phyloP scores from a whole-genome alignment of 2,329 filamentous ascomycete species.

The Ascocoryne sarcoides region DNA sequence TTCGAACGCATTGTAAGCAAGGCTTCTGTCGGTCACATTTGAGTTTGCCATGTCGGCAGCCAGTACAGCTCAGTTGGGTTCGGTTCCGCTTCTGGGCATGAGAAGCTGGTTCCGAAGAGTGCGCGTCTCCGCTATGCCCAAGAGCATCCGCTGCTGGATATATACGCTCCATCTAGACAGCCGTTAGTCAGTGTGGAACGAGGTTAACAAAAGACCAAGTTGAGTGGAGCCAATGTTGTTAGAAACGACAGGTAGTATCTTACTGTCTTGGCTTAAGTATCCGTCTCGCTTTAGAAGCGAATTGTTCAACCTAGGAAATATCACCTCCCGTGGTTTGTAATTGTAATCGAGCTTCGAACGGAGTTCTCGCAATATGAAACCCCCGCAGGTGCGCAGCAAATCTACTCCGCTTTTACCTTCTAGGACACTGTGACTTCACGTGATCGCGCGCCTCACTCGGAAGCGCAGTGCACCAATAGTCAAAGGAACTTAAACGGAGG shows the following conservation, averaged over 20 bases:
- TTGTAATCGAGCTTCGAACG: too few relatives aligned
- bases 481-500: too few relatives aligned
- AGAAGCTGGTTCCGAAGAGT: background rate
- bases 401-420: too few relatives aligned
- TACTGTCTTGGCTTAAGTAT: too few relatives aligned
- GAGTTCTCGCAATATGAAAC: too few relatives aligned
- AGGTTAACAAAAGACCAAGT: background rate
- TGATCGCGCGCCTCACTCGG: too few relatives aligned
- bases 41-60: slow-evolving; percentile 17
- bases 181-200: background rate
- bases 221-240: background rate
- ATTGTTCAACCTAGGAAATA: too few relatives aligned
- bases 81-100: slow-evolving; percentile 12
- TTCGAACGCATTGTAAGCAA: slow-evolving; percentile 45
- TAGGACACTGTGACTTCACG: too few relatives aligned
- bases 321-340: too few relatives aligned
- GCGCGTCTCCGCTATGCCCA: background rate
- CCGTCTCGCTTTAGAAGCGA: too few relatives aligned
- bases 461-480: too few relatives aligned
- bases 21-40: slow-evolving; percentile 47
- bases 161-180: slow-evolving; percentile 1
- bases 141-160: background rate
- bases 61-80: slow-evolving; percentile 14
- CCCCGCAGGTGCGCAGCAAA: too few relatives aligned
- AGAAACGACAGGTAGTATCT: background rate